Conservation (phyloP, 202 grass and related monocot species). For the Sporobolus alterniflorus region DNA sequence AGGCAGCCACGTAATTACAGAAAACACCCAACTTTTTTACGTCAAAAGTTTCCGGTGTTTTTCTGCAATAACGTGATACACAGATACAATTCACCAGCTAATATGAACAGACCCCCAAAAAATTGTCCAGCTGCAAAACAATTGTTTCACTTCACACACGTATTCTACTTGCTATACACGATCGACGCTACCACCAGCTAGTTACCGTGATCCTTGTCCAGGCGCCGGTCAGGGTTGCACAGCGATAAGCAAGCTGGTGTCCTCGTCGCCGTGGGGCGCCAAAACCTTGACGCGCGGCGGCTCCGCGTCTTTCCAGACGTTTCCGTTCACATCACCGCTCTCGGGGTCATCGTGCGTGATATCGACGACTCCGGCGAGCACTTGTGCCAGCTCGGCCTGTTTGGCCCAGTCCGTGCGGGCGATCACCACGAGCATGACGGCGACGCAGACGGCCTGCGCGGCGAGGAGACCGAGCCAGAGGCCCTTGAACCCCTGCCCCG, state of each 20-base stretch:
- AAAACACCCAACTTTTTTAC: constrained; percentile 6
- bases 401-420: constrained; percentile 64
- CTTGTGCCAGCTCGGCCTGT: constrained; percentile 66
- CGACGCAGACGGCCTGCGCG: constrained; percentile 76
- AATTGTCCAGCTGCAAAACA: constrained; percentile 1
- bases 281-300: constrained; percentile 28
- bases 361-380: constrained; percentile 51
- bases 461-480: constrained; percentile 87
- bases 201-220: constrained; percentile 27
- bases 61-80: constrained; percentile 31
- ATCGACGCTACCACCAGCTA: neutral
- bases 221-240: constrained; percentile 36
- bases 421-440: constrained; percentile 73
- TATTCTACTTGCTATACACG: neutral
- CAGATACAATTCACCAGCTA: neutral
- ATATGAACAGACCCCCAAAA: constrained; percentile 11
- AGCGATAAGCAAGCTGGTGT: constrained; percentile 46
- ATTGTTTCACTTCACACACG: constrained; percentile 6
- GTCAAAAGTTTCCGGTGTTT: constrained; percentile 39
- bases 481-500: constrained; percentile 63
- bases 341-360: neutral
- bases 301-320: constrained; percentile 36
- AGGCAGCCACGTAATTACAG: constrained; percentile 39
- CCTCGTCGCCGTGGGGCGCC: constrained; percentile 51
- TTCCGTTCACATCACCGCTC: constrained; percentile 4